These are phyloP conservation scores for Sporothrix phasma DNA, from an alignment of 2,329 filamentous ascomycete species.

Conservation along the genomic window DNA sequence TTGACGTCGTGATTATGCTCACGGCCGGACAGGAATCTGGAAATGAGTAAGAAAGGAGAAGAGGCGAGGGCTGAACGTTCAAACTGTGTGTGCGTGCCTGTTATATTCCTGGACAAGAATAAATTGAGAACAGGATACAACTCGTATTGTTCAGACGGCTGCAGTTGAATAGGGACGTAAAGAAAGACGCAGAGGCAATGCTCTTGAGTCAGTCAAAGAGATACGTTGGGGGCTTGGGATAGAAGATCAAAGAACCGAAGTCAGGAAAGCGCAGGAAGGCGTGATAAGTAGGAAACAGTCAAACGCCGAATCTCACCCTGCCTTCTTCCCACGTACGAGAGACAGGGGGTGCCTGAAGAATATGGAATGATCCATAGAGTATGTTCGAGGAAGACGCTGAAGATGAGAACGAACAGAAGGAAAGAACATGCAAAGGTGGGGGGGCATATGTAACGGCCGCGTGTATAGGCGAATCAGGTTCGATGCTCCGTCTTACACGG, in stretches of 20 bases:
- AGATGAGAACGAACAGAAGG: too few species aligned
- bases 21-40: background rate
- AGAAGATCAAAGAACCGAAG: background rate
- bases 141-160: too few species aligned
- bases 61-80: background rate
- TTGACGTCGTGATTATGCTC: conserved; percentile 1
- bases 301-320: background rate
- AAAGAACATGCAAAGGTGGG: background rate
- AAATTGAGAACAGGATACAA: too few species aligned
- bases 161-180: too few species aligned
- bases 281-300: background rate
- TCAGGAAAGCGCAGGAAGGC: too few species aligned
- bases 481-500: background rate
- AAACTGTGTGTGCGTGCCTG: too few species aligned
- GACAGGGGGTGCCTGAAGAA: background rate
- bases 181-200: background rate
- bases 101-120: too few species aligned
- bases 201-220: too few species aligned
- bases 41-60: background rate
- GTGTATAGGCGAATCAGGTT: background rate
- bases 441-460: background rate
- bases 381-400: background rate
- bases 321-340: background rate
- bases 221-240: too few species aligned
- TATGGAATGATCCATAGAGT: background rate